These are phyloP conservation scores for Coemansia sp. DNA, from an alignment of 192 early-diverging fungal genomes.

Conservation along the genomic window DNA sequence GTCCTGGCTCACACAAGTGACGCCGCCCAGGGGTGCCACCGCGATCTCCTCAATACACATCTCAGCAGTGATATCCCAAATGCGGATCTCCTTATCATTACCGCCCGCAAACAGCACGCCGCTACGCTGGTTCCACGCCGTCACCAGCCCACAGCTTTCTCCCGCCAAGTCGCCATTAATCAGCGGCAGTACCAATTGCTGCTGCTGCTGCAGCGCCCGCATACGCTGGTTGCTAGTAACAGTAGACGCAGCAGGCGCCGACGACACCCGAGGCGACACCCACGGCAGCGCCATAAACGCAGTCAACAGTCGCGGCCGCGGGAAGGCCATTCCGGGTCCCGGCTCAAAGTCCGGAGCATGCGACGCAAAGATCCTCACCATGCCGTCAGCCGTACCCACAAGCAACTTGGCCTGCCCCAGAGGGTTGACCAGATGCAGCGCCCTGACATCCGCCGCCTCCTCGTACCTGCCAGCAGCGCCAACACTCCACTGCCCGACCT, in stretches of 20 bases:
- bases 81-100: slow-evolving; percentile 43
- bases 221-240: slow-evolving; percentile 4
- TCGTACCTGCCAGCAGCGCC: slow-evolving; percentile 5
- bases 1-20: slow-evolving; percentile 50
- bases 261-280: slow-evolving; percentile 3
- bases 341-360: slow-evolving; percentile 46
- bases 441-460: slow-evolving; percentile 58
- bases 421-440: slow-evolving; percentile 89
- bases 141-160: slow-evolving; percentile 30
- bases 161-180: neutral
- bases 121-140: slow-evolving; percentile 55
- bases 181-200: neutral
- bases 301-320: slow-evolving; percentile 41
- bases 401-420: slow-evolving; percentile 83
- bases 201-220: slow-evolving; percentile 18
- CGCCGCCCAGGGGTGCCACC: slow-evolving; percentile 38
- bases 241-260: neutral
- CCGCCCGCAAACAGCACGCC: slow-evolving; percentile 47
- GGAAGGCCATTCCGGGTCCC: slow-evolving; percentile 22
- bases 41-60: slow-evolving; percentile 53
- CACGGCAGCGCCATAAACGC: slow-evolving; percentile 50
- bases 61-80: slow-evolving; percentile 54
- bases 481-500: slow-evolving; percentile 40
- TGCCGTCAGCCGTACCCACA: slow-evolving; percentile 51
- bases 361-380: slow-evolving; percentile 52